Evolutionary conservation across 108 stramenopile genomes (phyloP), one percentile per base, ranked within the genome.

Genomic region (Aureococcus anophagefferens): DNA sequence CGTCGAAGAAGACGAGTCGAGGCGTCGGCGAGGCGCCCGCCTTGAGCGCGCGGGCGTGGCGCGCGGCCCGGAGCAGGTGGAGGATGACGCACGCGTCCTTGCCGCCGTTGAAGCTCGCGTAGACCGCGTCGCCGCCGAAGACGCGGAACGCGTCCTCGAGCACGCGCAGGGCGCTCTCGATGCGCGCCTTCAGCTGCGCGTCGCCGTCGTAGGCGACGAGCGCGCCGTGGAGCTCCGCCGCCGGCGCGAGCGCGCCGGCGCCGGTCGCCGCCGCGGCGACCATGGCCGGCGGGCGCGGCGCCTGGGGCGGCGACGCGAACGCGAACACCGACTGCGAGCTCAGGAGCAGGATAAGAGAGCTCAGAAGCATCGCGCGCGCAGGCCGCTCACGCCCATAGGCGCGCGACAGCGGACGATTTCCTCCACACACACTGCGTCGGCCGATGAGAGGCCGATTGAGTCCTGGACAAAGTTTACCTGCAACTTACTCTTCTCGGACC

Each of bases 11-110:
- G 33, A 93, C 80, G 16, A 85, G 81, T 35, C 89, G 66, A 29
- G 93, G 93, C 33, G 9, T 46, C 13, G 32, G 18, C n/a, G 33
- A 5, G 33, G 0, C 0, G 5, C 28, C 29, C 0, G 1, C 33
- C n/a, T 33, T 33, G 17, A 14, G 15, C 7, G 30, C 33, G 28
- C 1, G 45, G 30, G 33, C 31, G 62, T 16, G 21, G 17, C 14
- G 83, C 0, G 90, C 95, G 5, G 94, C 96, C 46, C 98, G 86
- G 45, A 91, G 74, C 71, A 98, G 77, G 74, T 98, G 93, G 71
- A 97, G 78, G 68, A 98, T 91, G 0, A 96, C 98, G 16, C 90
- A 91, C 18, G 95, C 95, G 86, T 99, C 98, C 70, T 99, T 99
- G 9, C 98, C 98, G 13, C 98, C 98, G 84, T 99, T 99, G 84